Base-by-base conservation (phyloP, 805 yeast species). In the Grigorovia humatica region DNA sequence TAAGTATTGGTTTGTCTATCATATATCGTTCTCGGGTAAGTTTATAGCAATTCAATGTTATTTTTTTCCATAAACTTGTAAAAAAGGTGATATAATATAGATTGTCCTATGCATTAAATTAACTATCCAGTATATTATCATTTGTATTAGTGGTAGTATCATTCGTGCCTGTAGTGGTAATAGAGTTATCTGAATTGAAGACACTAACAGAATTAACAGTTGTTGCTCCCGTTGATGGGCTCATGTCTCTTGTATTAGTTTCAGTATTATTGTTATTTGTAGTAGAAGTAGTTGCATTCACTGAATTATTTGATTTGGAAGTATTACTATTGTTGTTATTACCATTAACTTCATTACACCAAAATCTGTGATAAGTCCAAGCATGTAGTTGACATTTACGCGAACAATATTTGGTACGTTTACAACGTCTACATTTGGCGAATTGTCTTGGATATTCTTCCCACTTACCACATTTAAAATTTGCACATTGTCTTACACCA, bases 401-500 rank as follows among this genome's bases (percentile, higher is more conserved):
- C 9, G 95, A 84, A 66, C 99, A 91, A 66, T 91, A 91, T 70
- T 93, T 93, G 3, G 98, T 90, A 54, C 97, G 74, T 66, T 91
- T 88, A 69, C 99, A 91, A 47, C 96, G 77, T 52, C 96, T 76
- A 67, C 99, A 91, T 68, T 93, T 91, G 56, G 96, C 95, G 72
- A 91, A 91, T 64, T 91, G 95, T 45, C 95, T 78, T 8, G 96
- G 96, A 55, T 71, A 81, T 47, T 78, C 79, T 68, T 91, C 99
- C 98, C 98, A 91, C 63, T 78, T 82, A 11, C 97, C 97, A 70
- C 99, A 91, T 29, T 81, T 85, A 59, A 89, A 85, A 65, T 83
- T 84, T 1, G 97, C 96, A 68, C 99, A 91, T 69, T 93, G 98
- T 50, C 98, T 77, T 32, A 91, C 85, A 1, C 97, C 96, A 17